A percentile compares a stretch with the other conserved stretches of the same genome.
phyloP scores from a whole-genome alignment of 116 monocot genomes.

The Papilionanthe hybrid region DNA sequence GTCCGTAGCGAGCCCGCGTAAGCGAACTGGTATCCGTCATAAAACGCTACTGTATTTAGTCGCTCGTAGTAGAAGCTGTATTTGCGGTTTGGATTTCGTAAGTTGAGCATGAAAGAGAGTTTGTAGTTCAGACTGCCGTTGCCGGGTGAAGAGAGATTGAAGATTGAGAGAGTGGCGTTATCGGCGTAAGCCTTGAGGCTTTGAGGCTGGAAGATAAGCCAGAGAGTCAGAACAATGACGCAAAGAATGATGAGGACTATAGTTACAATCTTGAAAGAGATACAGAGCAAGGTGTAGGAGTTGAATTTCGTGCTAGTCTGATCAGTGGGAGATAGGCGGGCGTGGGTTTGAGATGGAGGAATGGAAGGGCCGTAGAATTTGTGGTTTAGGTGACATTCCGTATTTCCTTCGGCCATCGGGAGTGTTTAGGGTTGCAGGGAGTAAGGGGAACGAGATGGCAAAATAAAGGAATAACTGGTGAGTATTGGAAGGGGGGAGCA shows the following conservation, averaged over 20 bases:
- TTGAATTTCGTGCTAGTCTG: not conserved
- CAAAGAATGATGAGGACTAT: slow-evolving; percentile 18
- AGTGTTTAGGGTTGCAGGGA: not conserved
- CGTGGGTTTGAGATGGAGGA: slow-evolving; percentile 10
- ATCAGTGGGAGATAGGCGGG: not conserved
- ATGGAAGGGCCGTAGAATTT: slow-evolving; percentile 33
- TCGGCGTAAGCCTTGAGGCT: slow-evolving; percentile 16
- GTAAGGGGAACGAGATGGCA: not conserved
- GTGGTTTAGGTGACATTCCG: slow-evolving; percentile 14
- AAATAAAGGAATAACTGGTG: not conserved
- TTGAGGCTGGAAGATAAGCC: slow-evolving; percentile 27
- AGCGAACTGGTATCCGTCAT: slow-evolving; percentile 15
- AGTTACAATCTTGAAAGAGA: slow-evolving; percentile 14
- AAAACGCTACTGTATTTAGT: slow-evolving; percentile 32
- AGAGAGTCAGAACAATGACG: slow-evolving; percentile 21
- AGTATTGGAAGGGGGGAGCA: too few relatives aligned
- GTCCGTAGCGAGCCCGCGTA: slow-evolving; percentile 6
- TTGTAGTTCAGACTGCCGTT: slow-evolving; percentile 15
- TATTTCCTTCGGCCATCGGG: not conserved
- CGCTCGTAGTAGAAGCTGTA: slow-evolving; percentile 44
- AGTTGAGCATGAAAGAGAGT: slow-evolving; percentile 21
- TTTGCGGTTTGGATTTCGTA: slow-evolving; percentile 54
- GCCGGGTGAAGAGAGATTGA: slow-evolving; percentile 25
- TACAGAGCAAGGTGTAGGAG: slow-evolving; percentile 13
- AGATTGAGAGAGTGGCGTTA: slow-evolving; percentile 15